Base-by-base conservation (phyloP, 2,329 filamentous ascomycete species). In the Cordyceps farinosa region DNA sequence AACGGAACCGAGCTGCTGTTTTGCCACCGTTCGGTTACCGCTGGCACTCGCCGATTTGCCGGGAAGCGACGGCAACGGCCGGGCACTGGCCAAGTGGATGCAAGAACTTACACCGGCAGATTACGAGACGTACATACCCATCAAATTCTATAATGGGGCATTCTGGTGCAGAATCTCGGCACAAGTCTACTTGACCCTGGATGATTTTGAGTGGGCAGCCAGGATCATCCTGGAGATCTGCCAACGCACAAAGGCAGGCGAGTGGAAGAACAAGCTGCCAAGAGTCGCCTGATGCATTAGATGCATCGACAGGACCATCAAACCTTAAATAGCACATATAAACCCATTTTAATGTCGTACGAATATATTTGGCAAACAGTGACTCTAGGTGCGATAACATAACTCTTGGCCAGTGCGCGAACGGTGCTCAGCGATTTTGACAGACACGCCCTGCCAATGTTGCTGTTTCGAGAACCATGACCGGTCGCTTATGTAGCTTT, bases 111-210 rank as follows among this genome's bases (percentile, higher is more conserved):
- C 84, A 29, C 69, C 79, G 15, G 67, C 74, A 1, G 75, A 80
- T 40, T 76, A 79, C 67, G 76, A 84, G 50, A 89, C 87, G 0
- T 89, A 87, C 67, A 75, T 89, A 51, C 80, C 84, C 13, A 75
- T 85, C 10, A 79, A 84, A 58, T 78, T 78, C 42, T 85, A 90
- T 70, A 79, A 75, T 0, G 80, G 79, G 1, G 77, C 74, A 63
- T 81, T 87, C 73, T 91, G 87, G 87, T 78, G 79, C 0, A 75
- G 89, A 45, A 69, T 91, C 62, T 88, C 85, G 70, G 87, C 78
- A 29, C 88, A 91, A 76, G 78, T 90, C 1, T 92, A 90, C 72
- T 73, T 91, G 44, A 87, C 88, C 52, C 72, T 83, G 61, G 78
- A 76, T 9, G 88, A 91, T 74, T 91, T 90, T 70, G 82, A 85